Conservation (phyloP, 257 asterid genomes). For the Solanum arcanum region DNA sequence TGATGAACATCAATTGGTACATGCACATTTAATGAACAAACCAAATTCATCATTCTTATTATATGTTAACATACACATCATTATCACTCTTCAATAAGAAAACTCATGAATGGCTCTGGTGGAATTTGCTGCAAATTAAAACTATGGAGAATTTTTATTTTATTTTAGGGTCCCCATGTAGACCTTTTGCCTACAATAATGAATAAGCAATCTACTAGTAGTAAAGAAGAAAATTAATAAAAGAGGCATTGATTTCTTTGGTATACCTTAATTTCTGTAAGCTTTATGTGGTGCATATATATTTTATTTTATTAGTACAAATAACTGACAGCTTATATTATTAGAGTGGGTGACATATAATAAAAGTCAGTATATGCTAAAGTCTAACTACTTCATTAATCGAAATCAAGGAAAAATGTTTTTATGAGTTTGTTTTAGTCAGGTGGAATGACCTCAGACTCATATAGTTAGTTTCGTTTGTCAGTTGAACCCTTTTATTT, state of each 20-base stretch:
- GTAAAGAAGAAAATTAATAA: neutral
- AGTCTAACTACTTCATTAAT: neutral
- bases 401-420: neutral
- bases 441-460: no score
- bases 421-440: neutral
- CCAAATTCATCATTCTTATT: neutral
- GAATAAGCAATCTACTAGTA: neutral
- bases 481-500: no score
- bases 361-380: neutral
- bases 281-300: neutral
- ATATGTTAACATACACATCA: neutral
- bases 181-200: neutral
- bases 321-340: neutral
- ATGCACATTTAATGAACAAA: neutral
- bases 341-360: constrained; percentile 1
- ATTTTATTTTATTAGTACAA: neutral
- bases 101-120: neutral
- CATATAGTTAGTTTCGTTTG: no score
- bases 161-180: neutral
- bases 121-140: neutral
- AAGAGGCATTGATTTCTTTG: neutral
- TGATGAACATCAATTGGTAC: constrained; percentile 8
- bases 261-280: neutral
- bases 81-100: neutral
- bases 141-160: neutral